phyloP scores from a whole-genome alignment of 306 rosid genomes.

The Cucurbita pepo region DNA sequence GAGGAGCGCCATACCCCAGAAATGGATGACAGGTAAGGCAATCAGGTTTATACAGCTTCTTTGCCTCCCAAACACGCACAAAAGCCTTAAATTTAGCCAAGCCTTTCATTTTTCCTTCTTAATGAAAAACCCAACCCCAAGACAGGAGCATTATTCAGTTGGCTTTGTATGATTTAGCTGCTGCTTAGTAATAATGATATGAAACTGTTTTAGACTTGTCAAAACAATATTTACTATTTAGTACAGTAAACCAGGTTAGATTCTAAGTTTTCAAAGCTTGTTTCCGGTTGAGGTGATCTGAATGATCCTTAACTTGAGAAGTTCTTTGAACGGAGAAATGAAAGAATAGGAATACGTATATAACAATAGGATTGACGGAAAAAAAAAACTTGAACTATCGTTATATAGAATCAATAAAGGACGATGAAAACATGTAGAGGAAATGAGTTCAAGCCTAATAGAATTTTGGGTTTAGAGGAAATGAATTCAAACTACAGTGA shows the following conservation, averaged over 20 bases:
- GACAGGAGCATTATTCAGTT: not conserved
- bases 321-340: not conserved
- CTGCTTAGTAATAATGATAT: not conserved
- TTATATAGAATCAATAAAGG: not conserved
- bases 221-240: not conserved
- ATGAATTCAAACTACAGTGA: not conserved
- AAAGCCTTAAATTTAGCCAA: not conserved
- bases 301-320: not conserved
- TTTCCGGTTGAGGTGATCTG: not conserved
- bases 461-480: not conserved
- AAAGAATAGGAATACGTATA: not conserved
- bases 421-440: not conserved
- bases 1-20: not conserved
- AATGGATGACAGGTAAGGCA: conserved; percentile 7
- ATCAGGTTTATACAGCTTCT: not conserved
- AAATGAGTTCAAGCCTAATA: not conserved
- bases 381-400: not conserved
- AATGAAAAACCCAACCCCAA: not conserved
- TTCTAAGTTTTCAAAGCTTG: not conserved
- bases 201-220: not conserved
- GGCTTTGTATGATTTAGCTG: not conserved
- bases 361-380: not conserved
- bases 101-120: not conserved
- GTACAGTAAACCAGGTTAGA: conserved; percentile 1
- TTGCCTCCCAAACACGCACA: conserved; percentile 1